Evolutionary conservation across 495 filamentous ascomycete species (phyloP).

Genomic region (Aspergillus sclerotiicarbonarius): DNA sequence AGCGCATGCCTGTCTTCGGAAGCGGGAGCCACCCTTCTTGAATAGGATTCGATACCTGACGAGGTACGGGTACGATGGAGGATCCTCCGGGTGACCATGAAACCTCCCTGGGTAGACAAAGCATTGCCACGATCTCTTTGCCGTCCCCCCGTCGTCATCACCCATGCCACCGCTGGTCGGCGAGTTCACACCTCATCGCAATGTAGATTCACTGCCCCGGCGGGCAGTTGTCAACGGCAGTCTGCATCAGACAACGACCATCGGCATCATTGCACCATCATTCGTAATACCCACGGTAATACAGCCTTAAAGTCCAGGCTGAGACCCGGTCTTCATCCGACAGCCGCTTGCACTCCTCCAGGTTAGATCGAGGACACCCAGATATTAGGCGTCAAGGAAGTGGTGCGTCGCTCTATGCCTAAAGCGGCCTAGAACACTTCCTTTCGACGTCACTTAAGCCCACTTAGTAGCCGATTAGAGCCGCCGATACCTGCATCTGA

Average conservation of each 20-base stretch:
- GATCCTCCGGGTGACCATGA: not conserved
- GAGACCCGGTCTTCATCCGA: conserved; percentile 13
- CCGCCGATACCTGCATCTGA: not conserved
- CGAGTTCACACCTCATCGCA: not conserved
- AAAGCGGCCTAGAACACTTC: conserved; percentile 13
- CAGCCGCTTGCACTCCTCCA: conserved; percentile 15
- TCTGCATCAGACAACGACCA: conserved; percentile 18
- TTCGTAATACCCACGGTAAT: not conserved
- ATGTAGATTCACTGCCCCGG: conserved; percentile 9
- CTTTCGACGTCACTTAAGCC: conserved; percentile 18
- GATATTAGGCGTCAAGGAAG: conserved; percentile 14
- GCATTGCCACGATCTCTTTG: not conserved
- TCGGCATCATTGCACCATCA: conserved; percentile 13
- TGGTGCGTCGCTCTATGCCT: not conserved
- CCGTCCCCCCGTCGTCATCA: not conserved
- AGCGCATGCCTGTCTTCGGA: conserved; percentile 24
- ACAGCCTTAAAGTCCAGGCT: conserved; percentile 17
- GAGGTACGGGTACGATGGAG: not conserved
- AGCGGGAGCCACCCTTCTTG: conserved; percentile 14
- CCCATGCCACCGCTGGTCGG: not conserved
- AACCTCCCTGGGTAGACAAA: not conserved
- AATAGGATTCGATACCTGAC: not conserved
- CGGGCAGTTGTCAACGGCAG: conserved; percentile 9
- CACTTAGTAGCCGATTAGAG: conserved; percentile 19
- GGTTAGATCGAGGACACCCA: conserved; percentile 5